Evolutionary conservation across 73 alveolate species (phyloP).

Genomic region (Paramecium sonneborni): DNA sequence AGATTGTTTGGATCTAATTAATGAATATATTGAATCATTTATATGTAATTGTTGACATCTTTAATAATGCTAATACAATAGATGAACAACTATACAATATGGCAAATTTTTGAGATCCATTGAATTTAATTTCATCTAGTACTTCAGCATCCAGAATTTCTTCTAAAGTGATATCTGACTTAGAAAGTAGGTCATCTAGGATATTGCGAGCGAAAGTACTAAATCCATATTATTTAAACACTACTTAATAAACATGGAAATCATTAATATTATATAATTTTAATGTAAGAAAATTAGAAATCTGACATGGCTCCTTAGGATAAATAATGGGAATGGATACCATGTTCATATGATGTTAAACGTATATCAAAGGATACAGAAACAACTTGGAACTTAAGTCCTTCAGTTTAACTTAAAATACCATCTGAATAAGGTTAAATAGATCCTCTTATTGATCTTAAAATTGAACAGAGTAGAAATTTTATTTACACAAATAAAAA

Average conservation of each 20-base stretch:
- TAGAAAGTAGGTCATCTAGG: not conserved
- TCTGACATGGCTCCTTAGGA: constrained; percentile 13
- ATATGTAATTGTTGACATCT: not conserved
- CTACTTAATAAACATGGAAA: not conserved
- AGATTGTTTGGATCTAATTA: not conserved
- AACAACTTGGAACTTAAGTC: constrained; percentile 62
- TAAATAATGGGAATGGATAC: constrained; percentile 63
- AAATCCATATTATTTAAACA: no score
- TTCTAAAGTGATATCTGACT: not conserved
- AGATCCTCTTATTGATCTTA: constrained; percentile 51
- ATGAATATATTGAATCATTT: not conserved
- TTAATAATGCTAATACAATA: not conserved
- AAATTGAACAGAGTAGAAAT: constrained; percentile 32
- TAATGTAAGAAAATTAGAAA: not conserved
- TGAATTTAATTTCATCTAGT: not conserved
- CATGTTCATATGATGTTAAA: constrained; percentile 61
- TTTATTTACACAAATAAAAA: constrained; percentile 36
- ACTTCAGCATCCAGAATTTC: constrained; percentile 1
- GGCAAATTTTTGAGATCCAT: constrained; percentile 18
- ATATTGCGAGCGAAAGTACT: not conserved
- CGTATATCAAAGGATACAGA: constrained; percentile 55
- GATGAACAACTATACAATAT: not conserved
- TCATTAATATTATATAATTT: not conserved
- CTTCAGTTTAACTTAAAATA: not conserved
- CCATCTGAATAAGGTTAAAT: constrained; percentile 40